phyloP scores from a whole-genome alignment of 73 alveolate genomes.

The Symbiodinium pilosum region DNA sequence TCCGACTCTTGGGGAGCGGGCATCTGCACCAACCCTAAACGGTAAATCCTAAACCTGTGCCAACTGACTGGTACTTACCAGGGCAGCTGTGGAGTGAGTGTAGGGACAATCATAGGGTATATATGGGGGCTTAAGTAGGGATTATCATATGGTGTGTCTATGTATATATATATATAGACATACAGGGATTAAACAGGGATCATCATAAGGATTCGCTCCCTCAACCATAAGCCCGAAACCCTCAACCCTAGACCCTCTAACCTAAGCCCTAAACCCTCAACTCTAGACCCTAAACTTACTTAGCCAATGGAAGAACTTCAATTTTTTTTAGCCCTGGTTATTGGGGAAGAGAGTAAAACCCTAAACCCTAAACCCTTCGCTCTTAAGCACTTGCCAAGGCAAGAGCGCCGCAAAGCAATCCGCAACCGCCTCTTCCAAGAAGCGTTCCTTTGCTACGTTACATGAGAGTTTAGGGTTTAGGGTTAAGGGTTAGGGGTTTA shows the following conservation, averaged over 20 bases:
- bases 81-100: too few species aligned
- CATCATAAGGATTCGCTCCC: background rate
- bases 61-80: too few species aligned
- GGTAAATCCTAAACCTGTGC: too few species aligned
- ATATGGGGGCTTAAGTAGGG: too few species aligned
- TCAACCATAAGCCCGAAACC: background rate
- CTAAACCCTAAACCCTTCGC: background rate
- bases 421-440: slow-evolving; percentile 78
- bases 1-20: too few species aligned
- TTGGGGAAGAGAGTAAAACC: background rate
- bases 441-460: background rate
- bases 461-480: background rate
- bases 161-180: too few species aligned
- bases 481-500: background rate
- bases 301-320: background rate
- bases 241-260: background rate
- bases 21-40: too few species aligned
- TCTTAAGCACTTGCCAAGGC: background rate
- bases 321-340: too few species aligned
- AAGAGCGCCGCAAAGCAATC: slow-evolving; percentile 61
- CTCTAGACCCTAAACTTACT: background rate
- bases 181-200: too few species aligned
- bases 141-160: too few species aligned
- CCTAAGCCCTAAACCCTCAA: background rate
- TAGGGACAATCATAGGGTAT: too few species aligned